A percentile compares a stretch with the other conserved stretches of the same genome.
Evolutionary conservation across 2,329 filamentous ascomycete species (phyloP).

Genomic region (Fusarium cyanostomum): DNA sequence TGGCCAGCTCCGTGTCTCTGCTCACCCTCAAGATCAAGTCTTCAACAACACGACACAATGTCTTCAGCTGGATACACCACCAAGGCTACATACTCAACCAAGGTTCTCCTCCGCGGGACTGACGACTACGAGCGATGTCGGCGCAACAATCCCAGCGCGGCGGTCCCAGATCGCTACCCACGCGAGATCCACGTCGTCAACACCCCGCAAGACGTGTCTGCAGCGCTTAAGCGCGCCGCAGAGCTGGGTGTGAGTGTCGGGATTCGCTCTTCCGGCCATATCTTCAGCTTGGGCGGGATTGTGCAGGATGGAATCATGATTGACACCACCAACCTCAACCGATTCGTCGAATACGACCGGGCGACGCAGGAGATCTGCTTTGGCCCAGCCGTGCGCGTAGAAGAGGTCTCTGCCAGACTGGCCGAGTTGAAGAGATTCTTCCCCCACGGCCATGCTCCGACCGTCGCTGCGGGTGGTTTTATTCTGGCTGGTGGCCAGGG

Average conservation of each 20-base stretch:
- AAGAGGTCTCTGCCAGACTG: constrained; percentile 3
- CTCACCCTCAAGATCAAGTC: too few relatives aligned
- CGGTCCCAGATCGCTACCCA: constrained; percentile 1
- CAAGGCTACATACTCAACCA: too few relatives aligned
- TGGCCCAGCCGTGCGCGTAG: constrained; percentile 4
- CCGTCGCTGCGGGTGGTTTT: constrained; percentile 13
- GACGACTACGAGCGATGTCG: constrained; percentile 1
- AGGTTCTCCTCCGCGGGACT: too few relatives aligned
- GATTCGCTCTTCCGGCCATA: constrained; percentile 15
- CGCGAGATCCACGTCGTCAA: constrained; percentile 8
- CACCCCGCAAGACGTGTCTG: constrained; percentile 7
- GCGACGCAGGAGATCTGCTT: constrained; percentile 6
- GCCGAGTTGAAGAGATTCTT: constrained; percentile 6
- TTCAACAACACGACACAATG: too few relatives aligned
- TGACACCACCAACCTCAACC: constrained; percentile 13
- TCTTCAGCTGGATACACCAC: too few relatives aligned
- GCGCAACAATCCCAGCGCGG: not conserved
- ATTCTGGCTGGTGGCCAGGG: constrained; percentile 20
- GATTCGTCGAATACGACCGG: constrained; percentile 5
- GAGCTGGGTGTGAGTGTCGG: constrained; percentile 9
- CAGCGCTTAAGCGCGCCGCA: constrained; percentile 6
- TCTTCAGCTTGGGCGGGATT: constrained; percentile 7
- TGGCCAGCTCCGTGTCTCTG: too few relatives aligned
- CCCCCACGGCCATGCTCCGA: constrained; percentile 8
- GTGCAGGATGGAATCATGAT: constrained; percentile 9